Evolutionary conservation across 2,329 filamentous ascomycete species (phyloP).

Genomic region (Knoxdaviesia proteae): DNA sequence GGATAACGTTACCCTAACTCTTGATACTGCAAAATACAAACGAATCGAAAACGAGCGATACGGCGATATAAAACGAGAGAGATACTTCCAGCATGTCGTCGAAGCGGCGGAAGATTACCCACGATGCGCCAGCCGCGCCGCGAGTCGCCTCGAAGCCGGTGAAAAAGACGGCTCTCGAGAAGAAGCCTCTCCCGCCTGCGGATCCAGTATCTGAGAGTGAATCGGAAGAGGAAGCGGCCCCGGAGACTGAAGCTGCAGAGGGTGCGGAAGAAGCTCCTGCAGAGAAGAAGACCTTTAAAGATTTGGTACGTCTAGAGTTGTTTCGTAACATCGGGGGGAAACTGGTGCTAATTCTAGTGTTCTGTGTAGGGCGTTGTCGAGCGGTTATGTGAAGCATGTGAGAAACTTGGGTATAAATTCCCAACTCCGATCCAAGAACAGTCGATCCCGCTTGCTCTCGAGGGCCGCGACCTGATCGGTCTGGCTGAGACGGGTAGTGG

Average conservation of each 20-base stretch:
- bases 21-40: too few relatives aligned
- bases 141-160: not conserved
- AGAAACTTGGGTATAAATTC: constrained; percentile 56
- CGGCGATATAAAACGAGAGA: not conserved
- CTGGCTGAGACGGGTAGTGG: constrained; percentile 88
- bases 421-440: constrained; percentile 80
- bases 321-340: not conserved
- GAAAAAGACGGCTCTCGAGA: constrained; percentile 1
- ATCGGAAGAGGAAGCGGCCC: not conserved
- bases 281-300: constrained; percentile 38
- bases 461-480: constrained; percentile 74
- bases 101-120: too few relatives aligned
- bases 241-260: constrained; percentile 7
- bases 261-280: constrained; percentile 10
- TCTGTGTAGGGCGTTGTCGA: constrained; percentile 52
- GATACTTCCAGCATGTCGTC: not conserved
- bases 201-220: constrained; percentile 2
- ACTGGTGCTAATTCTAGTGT: constrained; percentile 1
- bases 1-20: too few relatives aligned
- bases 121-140: too few relatives aligned
- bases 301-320: constrained; percentile 23
- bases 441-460: constrained; percentile 61
- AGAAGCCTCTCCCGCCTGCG: constrained; percentile 1
- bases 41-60: not conserved
- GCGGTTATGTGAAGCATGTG: constrained; percentile 74